Base-by-base conservation (phyloP, 2,329 filamentous ascomycete genomes). In the Nothopassalora personata region DNA sequence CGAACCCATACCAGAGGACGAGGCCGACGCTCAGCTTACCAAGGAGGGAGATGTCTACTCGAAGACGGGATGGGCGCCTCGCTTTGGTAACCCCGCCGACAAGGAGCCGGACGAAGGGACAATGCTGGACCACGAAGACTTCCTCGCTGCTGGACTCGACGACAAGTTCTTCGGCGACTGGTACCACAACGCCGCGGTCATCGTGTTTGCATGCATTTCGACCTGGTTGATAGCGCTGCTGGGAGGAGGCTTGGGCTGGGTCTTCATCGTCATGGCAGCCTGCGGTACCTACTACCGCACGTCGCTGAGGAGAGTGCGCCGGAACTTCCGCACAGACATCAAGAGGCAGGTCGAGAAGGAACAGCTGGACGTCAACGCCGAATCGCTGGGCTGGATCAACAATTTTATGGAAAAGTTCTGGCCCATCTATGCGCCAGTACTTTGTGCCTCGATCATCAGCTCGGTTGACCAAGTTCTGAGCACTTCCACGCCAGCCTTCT, bases 351-450 rank as follows among this genome's bases (percentile, higher is more conserved):
- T 97, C 81, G 87, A 88, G 11, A 89, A 97, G 75, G 88, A 87
- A 74, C 89, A 83, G 69, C 80, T 99, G 56, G 94, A 97, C 68
- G 94, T 86, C 8, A 94, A 99, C 67, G 86, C 86, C 28, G 94
- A 99, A 76, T 94, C 89, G 58, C 80, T 99, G 52, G 94, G 99
- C 75, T 99, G 94, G 94, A 97, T 99, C 75, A 99, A 99, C 80
- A 96, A 91, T 68, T 99, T 99, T 78, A 74, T 99, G 68, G 86
- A 95, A 77, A 99, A 99, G 74, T 99, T 99, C 78, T 99, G 94
- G 94, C 94, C 94, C 62, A 99, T 99, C 70, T 97, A 96, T 73
- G 91, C 94, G 57, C 94, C 94, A 1, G 90, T 97, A 9, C 83
- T 99, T 11, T 93, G 91, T 61, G 86, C 94, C 67, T 95, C 91